A percentile compares a stretch with the other conserved stretches of the same genome.
phyloP scores from a whole-genome alignment of 1,139 yeast species.

The Lodderomyces theae region DNA sequence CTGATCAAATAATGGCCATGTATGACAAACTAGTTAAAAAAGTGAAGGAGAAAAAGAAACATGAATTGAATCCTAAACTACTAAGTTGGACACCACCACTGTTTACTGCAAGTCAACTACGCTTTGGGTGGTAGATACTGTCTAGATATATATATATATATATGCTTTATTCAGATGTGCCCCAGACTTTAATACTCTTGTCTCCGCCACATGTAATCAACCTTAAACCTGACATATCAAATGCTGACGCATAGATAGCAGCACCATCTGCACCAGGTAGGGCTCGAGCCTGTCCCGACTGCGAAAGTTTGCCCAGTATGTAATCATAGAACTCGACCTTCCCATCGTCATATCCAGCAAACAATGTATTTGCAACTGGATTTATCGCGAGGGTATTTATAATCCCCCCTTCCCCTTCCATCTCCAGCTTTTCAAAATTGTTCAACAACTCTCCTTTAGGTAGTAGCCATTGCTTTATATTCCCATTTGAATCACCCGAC shows the following conservation, averaged over 20 bases:
- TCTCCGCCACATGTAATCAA: conserved; percentile 87
- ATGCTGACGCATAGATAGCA: conserved; percentile 69
- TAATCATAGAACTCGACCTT: conserved; percentile 76
- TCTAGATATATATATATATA: no score
- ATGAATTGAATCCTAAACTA: conserved; percentile 68
- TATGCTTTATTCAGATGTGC: conserved; percentile 31
- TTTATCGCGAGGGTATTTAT: conserved; percentile 70
- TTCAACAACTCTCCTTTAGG: conserved; percentile 70
- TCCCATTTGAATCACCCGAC: conserved; percentile 78
- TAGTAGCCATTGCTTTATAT: conserved; percentile 76
- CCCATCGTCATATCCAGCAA: conserved; percentile 87
- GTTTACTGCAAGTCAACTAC: conserved; percentile 90
- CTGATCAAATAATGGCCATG: conserved; percentile 75
- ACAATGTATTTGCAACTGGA: conserved; percentile 59
- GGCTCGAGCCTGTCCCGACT: conserved; percentile 48
- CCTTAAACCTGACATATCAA: conserved; percentile 79
- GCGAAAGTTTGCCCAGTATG: conserved; percentile 62
- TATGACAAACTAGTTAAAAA: conserved; percentile 68
- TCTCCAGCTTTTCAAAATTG: conserved; percentile 28
- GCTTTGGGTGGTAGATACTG: conserved; percentile 94
- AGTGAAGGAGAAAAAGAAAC: conserved; percentile 63
- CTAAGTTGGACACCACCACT: conserved; percentile 94
- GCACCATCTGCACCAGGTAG: conserved; percentile 64
- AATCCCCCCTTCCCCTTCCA: conserved; percentile 30
- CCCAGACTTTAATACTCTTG: conserved; percentile 86